Evolutionary conservation across 2,329 filamentous ascomycete genomes (phyloP), one percentile per base, ranked within the genome.

Genomic region (Emericellopsis atlantica): DNA sequence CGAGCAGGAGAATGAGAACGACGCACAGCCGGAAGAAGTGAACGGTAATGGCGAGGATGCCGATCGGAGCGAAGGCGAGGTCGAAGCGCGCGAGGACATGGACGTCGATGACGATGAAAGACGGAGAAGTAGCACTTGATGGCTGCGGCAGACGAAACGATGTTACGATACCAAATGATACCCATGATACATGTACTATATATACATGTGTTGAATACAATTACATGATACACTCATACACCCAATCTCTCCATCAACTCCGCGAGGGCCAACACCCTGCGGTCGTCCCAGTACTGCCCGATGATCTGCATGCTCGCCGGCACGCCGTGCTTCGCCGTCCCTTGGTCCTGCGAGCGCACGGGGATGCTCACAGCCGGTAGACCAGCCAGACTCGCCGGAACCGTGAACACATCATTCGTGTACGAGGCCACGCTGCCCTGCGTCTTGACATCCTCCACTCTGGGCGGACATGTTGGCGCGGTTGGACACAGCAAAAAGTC

Each of bases 391-490:
- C 88, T 95, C 2, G 90, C 88, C 2, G 92, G 92, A 2, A 98
- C 90, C 0, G 92, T 96, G 52, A 96, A 90, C 2, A 96, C 82
- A 61, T 98, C 92, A 53, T 92, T 95, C 68, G 84, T 84, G 55
- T 95, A 96, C 2, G 74, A 74, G 51, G 90, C 79, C n/a, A 94
- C 63, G 9, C 72, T 66, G 36, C 62, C 69, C 57, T 76, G 67
- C 9, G 58, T 52, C 45, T 64, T 51, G 29, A 92, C 55, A 6
- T 79, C 70, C 4, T 69, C 64, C 6, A 92, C 55, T 6, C 59
- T 66, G 0, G 87, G 88, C 8, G 89, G 76, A 14, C 77, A 66
- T 0, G 81, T 84, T 2, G 89, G 88, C 7, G 89, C 82, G 1
- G 90, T 96, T 0, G 92, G 92, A 45, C 81, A 88, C 15, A 98